Conservation (phyloP, 2,329 filamentous ascomycete species). For the Penicillium sp. region DNA sequence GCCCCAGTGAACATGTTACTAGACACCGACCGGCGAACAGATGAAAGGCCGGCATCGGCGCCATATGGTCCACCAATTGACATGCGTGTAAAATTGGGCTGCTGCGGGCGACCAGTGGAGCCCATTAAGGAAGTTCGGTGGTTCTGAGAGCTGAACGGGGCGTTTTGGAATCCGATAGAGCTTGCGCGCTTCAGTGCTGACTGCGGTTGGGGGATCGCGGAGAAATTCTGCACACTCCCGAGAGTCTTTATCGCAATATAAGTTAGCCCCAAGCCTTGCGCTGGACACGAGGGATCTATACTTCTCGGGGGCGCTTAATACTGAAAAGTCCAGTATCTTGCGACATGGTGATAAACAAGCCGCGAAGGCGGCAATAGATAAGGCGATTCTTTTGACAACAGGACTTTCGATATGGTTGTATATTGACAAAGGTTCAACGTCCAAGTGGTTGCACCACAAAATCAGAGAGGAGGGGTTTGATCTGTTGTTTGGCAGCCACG, state of each 20-base stretch:
- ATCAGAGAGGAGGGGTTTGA: slow-evolving; percentile 17
- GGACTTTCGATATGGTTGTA: background rate
- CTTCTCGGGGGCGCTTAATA: slow-evolving; percentile 86
- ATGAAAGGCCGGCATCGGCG: slow-evolving; percentile 75
- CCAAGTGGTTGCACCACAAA: slow-evolving; percentile 10
- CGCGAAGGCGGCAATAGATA: slow-evolving; percentile 25
- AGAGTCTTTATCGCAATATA: slow-evolving; percentile 59
- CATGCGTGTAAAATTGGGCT: slow-evolving; percentile 83
- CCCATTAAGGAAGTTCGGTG: slow-evolving; percentile 84
- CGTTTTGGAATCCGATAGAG: slow-evolving; percentile 65
- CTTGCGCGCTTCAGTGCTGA: slow-evolving; percentile 93
- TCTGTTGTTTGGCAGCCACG: slow-evolving; percentile 17
- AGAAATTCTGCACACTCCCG: slow-evolving; percentile 77
- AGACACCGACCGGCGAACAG: slow-evolving; percentile 76
- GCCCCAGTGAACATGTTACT: slow-evolving; percentile 60
- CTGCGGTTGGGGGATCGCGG: slow-evolving; percentile 81
- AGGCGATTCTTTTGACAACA: background rate
- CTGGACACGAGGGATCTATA: slow-evolving; percentile 46
- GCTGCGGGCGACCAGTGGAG: slow-evolving; percentile 75
- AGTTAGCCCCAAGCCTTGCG: slow-evolving; percentile 16
- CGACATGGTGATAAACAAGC: slow-evolving; percentile 61
- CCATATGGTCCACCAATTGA: slow-evolving; percentile 71
- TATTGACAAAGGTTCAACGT: slow-evolving; percentile 2
- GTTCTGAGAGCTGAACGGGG: slow-evolving; percentile 67
- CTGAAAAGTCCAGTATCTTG: slow-evolving; percentile 87